A percentile compares a stretch with the other conserved stretches of the same genome.
Evolutionary conservation across 306 rosid genomes (phyloP).

Genomic region (Castanea sativa): DNA sequence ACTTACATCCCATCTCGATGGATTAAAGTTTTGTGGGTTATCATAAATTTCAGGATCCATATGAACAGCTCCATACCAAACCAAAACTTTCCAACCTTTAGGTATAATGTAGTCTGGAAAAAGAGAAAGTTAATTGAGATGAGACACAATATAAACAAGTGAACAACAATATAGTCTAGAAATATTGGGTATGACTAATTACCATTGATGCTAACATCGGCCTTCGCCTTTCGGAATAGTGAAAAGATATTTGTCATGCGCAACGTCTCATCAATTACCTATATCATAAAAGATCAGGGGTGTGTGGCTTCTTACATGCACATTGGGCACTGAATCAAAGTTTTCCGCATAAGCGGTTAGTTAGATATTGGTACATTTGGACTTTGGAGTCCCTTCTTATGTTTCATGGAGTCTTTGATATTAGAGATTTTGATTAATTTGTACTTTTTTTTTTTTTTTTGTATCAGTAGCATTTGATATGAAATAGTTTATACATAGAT

Average conservation of each 20-base stretch:
- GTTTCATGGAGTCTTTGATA: not conserved
- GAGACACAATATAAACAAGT: too few relatives aligned
- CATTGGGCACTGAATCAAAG: not conserved
- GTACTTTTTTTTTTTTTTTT: not conserved
- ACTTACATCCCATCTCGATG: slow-evolving; percentile 40
- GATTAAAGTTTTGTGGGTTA: slow-evolving; percentile 31
- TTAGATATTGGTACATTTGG: not conserved
- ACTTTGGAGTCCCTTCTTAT: not conserved
- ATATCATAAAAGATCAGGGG: not conserved
- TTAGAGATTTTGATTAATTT: not conserved
- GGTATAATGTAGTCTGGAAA: slow-evolving; percentile 29
- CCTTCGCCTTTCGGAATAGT: slow-evolving; percentile 27
- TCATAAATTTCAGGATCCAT: slow-evolving; percentile 25
- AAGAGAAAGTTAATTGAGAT: not conserved
- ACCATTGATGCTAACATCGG: slow-evolving; percentile 30
- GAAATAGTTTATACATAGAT: too few relatives aligned
- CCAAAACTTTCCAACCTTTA: slow-evolving; percentile 36
- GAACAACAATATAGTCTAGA: too few relatives aligned
- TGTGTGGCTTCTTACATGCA: not conserved
- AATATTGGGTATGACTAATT: not conserved
- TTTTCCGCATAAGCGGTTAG: not conserved
- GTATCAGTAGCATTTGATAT: too few relatives aligned
- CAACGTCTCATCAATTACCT: slow-evolving; percentile 32
- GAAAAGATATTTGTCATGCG: slow-evolving; percentile 22
- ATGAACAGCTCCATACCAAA: slow-evolving; percentile 36